These are phyloP conservation scores for Euphorbia schlechtendalii DNA, from an alignment of 441 rosid species.

Conservation along the genomic window DNA sequence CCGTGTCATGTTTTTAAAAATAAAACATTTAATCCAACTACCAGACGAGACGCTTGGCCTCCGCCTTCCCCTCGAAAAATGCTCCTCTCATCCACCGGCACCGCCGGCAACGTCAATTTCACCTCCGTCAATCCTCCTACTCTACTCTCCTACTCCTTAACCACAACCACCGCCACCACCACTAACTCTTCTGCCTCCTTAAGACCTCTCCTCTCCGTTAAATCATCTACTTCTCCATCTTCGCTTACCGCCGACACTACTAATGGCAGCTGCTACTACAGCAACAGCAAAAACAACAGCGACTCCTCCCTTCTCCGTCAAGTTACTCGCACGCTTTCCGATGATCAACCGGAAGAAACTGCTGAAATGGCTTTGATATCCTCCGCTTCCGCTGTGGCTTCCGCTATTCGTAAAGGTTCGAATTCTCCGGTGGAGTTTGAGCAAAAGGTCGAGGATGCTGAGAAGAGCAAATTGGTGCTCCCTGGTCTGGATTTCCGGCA, in stretches of 20 bases:
- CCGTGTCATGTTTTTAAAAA: no score
- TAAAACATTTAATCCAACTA: no score
- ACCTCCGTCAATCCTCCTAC: conserved; percentile 12
- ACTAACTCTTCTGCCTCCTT: conserved; percentile 6
- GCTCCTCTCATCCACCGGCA: no score
- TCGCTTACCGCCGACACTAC: conserved; percentile 4
- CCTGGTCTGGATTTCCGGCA: conserved; percentile 76
- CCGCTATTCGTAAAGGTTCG: conserved; percentile 58
- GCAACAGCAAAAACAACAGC: conserved; percentile 1
- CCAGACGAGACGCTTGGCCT: no score
- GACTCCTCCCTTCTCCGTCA: conserved; percentile 34
- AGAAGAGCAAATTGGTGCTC: conserved; percentile 47
- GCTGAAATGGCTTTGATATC: conserved; percentile 25
- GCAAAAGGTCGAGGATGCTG: conserved; percentile 51
- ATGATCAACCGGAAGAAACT: conserved; percentile 26
- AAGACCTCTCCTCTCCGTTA: conserved; percentile 8
- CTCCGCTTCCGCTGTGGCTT: conserved; percentile 72
- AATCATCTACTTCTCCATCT: conserved; percentile 8
- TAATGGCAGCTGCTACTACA: background rate
- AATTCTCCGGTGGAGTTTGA: conserved; percentile 68
- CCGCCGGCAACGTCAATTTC: conserved; percentile 17
- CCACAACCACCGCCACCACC: background rate
- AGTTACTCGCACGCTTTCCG: conserved; percentile 35
- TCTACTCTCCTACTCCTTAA: background rate
- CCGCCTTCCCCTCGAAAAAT: conserved; percentile 19